Conservation (phyloP, 495 filamentous ascomycete species). For the Talaromyces thailandensis region DNA sequence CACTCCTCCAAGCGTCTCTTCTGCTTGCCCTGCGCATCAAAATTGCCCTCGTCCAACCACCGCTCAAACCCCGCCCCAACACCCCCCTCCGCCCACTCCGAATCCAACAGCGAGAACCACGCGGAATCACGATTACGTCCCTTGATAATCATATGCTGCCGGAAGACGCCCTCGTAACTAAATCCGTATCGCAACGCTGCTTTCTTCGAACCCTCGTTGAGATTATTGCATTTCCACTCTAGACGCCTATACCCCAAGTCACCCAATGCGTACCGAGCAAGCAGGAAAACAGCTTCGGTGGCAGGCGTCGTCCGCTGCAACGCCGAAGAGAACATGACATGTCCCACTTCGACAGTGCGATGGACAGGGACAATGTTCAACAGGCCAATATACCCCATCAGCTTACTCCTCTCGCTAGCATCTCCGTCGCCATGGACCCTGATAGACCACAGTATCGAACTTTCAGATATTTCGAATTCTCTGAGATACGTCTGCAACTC, state of each 20-base stretch:
- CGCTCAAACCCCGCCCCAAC: conserved; percentile 23
- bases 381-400: conserved; percentile 34
- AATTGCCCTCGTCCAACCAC: conserved; percentile 41
- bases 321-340: conserved; percentile 33
- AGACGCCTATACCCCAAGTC: conserved; percentile 42
- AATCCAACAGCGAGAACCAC: conserved; percentile 43
- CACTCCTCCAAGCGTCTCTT: conserved; percentile 24
- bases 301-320: conserved; percentile 40
- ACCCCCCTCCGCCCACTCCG: conserved; percentile 38
- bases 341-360: conserved; percentile 38
- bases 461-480: conserved; percentile 16
- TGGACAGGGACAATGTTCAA: conserved; percentile 32
- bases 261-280: conserved; percentile 36
- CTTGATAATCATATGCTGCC: conserved; percentile 48
- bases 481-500: conserved; percentile 22
- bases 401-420: conserved; percentile 9
- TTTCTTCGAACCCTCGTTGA: conserved; percentile 36
- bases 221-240: conserved; percentile 50
- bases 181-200: conserved; percentile 47
- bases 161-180: conserved; percentile 42
- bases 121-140: conserved; percentile 46
- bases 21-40: conserved; percentile 37
- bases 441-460: conserved; percentile 35
- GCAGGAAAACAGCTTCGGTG: conserved; percentile 43
- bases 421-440: conserved; percentile 14